Evolutionary conservation across 2,329 filamentous ascomycete genomes (phyloP), one percentile per base, ranked within the genome.

Genomic region (Epichloe scottii): DNA sequence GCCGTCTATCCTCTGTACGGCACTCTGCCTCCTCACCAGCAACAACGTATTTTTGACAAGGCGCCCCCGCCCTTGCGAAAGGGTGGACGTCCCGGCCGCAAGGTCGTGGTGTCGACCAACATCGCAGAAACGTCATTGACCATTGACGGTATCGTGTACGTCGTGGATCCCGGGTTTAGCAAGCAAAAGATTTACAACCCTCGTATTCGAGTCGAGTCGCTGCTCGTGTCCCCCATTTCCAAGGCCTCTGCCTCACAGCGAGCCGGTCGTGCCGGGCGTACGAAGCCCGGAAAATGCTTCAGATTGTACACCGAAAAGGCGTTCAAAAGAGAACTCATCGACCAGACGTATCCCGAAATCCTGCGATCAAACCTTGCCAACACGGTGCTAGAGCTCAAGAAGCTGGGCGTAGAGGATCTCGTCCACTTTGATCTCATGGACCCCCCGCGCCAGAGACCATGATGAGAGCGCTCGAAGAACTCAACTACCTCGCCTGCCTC

Each of bases 101-200:
- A 98, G 69, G 84, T 84, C 64, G 94, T 98, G 59, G 79, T 98
- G 33, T 88, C 90, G 10, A 98, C 93, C 58, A 98, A 98, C 68
- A 98, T 98, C 68, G 93, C 93, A 43, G 93, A 98, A 73, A 98
- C 93, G 0, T 91, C 85, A 62, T 80, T 98, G 69, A 98, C 93
- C 45, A 98, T 98, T 54, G 93, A 98, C 64, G 93, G 93, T 65
- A 98, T 98, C 56, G 93, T 98, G 37, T 98, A 96, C 63, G 93
- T 98, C 35, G 91, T 98, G n/a, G 93, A 98, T 63, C 91, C 93
- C 2, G 93, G 93, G 37, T 98, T 98, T 74, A 95, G 89, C 72
- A 98, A 98, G 73, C 93, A 98, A 64, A 98, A 97, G 71, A 93
- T 97, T 56, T 98, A 97, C 75, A 97, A 98, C 68, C 91, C 93